These are phyloP conservation scores for Pseudognaphalium luteoalbum DNA, from an alignment of 129 eudicot species.

Conservation along the genomic window DNA sequence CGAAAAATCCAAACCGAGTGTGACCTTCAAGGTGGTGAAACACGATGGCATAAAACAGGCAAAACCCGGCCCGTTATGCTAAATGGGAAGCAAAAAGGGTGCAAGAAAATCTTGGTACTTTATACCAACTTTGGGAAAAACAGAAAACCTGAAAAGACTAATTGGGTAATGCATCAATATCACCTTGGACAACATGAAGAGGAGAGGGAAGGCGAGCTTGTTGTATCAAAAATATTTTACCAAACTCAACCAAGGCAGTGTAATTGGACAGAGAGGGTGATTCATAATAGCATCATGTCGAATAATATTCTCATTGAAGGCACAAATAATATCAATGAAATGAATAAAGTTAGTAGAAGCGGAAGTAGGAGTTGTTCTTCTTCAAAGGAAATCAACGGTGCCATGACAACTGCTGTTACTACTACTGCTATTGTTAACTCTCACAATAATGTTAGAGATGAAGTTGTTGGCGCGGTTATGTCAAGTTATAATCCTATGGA, in stretches of 20 bases:
- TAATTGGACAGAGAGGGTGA: conserved; percentile 54
- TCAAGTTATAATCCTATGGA: conserved; percentile 61
- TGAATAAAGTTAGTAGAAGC: conserved; percentile 34
- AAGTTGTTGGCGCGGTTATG: conserved; percentile 39
- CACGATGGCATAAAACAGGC: conserved; percentile 97
- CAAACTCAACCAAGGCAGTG: conserved; percentile 98
- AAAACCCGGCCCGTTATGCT: conserved; percentile 87
- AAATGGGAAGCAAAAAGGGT: conserved; percentile 81
- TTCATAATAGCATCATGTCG: conserved; percentile 10
- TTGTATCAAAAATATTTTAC: conserved; percentile 87
- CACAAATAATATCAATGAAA: conserved; percentile 19
- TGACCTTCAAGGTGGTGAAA: conserved; percentile 84
- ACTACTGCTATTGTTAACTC: conserved; percentile 25
- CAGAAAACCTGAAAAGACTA: conserved; percentile 88
- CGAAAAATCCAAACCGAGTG: conserved; percentile 88
- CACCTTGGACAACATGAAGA: conserved; percentile 89
- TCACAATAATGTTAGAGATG: conserved; percentile 27
- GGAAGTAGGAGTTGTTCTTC: conserved; percentile 72
- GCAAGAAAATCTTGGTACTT: conserved; percentile 88
- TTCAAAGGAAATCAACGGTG: conserved; percentile 42
- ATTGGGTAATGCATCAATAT: conserved; percentile 99
- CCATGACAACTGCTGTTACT: conserved; percentile 13
- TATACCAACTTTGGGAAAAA: conserved; percentile 93
- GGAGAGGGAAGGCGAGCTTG: conserved; percentile 93
- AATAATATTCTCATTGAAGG: conserved; percentile 27